Conservation (phyloP, 176 grass and related monocot species). For the Chrysopogon serrulatus region DNA sequence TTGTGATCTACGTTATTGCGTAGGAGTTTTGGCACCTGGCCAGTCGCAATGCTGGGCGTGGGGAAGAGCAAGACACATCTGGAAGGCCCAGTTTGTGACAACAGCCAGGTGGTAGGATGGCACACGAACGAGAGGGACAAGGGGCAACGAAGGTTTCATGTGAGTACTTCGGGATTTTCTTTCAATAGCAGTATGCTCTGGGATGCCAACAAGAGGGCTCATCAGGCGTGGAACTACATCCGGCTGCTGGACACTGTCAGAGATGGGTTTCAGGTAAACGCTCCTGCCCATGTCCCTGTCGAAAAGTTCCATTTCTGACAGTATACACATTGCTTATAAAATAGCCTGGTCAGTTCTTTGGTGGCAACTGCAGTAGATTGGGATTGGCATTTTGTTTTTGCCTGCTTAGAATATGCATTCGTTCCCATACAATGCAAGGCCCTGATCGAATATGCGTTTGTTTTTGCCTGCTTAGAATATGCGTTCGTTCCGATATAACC, state of each 20-base stretch:
- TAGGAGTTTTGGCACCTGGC: constrained; percentile 76
- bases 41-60: constrained; percentile 42
- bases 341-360: not conserved
- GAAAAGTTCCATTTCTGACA: not conserved
- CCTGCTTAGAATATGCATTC: not conserved
- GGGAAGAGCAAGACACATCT: constrained; percentile 47
- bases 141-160: constrained; percentile 45
- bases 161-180: constrained; percentile 56
- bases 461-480: not conserved
- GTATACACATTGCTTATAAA: not conserved
- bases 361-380: not conserved
- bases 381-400: not conserved
- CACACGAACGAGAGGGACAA: constrained; percentile 44
- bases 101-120: constrained; percentile 56
- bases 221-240: constrained; percentile 48
- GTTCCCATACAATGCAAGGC: not conserved
- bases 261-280: constrained; percentile 53
- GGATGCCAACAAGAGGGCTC: constrained; percentile 54
- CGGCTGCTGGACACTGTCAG: constrained; percentile 39
- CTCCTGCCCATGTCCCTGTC: not conserved
- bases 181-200: constrained; percentile 73
- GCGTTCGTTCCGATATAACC: not conserved
- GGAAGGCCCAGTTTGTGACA: constrained; percentile 57
- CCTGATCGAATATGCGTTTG: not conserved
- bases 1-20: not conserved